Evolutionary conservation across 768 basidiomycete species (phyloP), one percentile per base, ranked within the genome.

Genomic region (Leccinum subgranulosum): DNA sequence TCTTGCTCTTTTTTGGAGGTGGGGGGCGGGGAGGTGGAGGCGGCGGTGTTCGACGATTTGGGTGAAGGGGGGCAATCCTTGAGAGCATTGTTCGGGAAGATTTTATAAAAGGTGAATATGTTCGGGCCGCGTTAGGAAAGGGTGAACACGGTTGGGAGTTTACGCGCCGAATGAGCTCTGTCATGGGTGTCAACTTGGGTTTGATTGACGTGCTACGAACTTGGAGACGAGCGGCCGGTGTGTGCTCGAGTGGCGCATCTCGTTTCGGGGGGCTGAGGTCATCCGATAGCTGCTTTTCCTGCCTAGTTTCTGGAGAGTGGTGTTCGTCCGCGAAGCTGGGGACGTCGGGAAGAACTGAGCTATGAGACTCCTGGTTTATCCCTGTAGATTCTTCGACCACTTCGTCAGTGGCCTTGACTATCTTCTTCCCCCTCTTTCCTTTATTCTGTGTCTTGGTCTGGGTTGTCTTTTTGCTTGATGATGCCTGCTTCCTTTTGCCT

Each of bases 1-100:
- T 92, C 77, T 90, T 90, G 52, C 83, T 85, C 76, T 92, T 92
- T 74, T 85, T 88, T 60, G 79, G 82, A 47, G 85, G 84, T 5
- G 88, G 87, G 0, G 84, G 84, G 4, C 84, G 82, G 1, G 90
- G 90, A 2, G 76, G 79, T 0, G 87, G 86, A 0, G 87, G 89
- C 0, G 90, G 89, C 0, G 90, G 90, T 1, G 87, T 83, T 14
- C 82, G 80, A 49, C 88, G 76, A 67, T 88, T 87, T 9, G 84
- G 82, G 64, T 92, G 90, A 25, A 92, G 76, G 3, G 90, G 88
- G 11, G 88, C 90, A 58, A 92, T 92, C 31, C 76, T 78, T 1
- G 84, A 82, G 33, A 92, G 78, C 50, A 81, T 68, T 43, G 77
- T 79, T 36, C 83, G 80, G 9, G 87, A 87, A 7, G 84, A 77